phyloP scores from a whole-genome alignment of 768 basidiomycete species.

The Tulasnella sp. region DNA sequence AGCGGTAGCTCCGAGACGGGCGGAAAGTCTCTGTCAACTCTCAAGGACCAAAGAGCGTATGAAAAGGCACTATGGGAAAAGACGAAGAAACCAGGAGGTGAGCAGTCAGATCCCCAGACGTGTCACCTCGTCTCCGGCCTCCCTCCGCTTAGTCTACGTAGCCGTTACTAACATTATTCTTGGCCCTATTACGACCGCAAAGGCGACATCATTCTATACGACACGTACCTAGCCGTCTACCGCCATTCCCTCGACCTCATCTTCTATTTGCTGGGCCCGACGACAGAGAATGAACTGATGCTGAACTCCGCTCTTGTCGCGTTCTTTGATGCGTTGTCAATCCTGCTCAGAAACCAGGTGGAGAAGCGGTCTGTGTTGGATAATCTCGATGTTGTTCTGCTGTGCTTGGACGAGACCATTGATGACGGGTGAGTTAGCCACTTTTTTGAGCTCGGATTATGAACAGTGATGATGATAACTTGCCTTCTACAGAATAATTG shows the following conservation, averaged over 20 bases:
- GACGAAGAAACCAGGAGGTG: conserved; percentile 87
- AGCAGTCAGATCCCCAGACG: conserved; percentile 24
- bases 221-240: conserved; percentile 82
- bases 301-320: conserved; percentile 72
- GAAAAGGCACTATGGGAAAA: conserved; percentile 95
- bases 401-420: conserved; percentile 92
- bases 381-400: conserved; percentile 81
- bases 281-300: conserved; percentile 93
- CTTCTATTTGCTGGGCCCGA: conserved; percentile 81
- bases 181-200: conserved; percentile 2
- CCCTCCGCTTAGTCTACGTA: neutral
- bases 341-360: conserved; percentile 80
- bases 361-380: conserved; percentile 93
- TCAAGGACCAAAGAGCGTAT: conserved; percentile 91
- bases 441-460: neutral
- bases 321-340: conserved; percentile 70
- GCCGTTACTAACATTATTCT: conserved; percentile 6
- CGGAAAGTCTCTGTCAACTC: conserved; percentile 43
- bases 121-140: neutral
- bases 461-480: too few relatives aligned
- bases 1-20: conserved; percentile 32
- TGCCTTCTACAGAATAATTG: conserved; percentile 57
- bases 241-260: conserved; percentile 92
- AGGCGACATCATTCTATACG: conserved; percentile 93
- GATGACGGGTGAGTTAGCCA: conserved; percentile 79